Evolutionary conservation across 2,329 filamentous ascomycete species (phyloP).

Genomic region (Ilyonectria robusta): DNA sequence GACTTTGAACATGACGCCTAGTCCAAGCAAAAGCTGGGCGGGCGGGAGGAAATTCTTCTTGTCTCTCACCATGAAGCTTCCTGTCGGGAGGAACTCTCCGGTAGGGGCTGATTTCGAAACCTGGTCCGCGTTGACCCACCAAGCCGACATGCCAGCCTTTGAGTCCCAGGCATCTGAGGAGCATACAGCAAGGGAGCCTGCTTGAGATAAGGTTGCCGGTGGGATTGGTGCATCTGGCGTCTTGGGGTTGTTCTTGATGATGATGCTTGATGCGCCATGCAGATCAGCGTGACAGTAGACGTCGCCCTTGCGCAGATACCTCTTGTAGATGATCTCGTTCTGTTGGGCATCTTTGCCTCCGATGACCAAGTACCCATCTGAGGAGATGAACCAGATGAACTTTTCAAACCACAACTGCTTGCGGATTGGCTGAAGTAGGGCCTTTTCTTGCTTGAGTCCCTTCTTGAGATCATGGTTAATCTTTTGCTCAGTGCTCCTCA

Average conservation of each 20-base stretch:
- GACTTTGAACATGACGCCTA: slow-evolving; percentile 89
- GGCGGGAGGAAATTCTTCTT: slow-evolving; percentile 94
- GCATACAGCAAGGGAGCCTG: slow-evolving; percentile 86
- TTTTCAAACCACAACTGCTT: slow-evolving; percentile 97
- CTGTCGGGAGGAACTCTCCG: slow-evolving; percentile 84
- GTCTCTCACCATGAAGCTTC: slow-evolving; percentile 85
- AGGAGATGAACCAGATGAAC: slow-evolving; percentile 95
- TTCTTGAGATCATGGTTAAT: slow-evolving; percentile 89
- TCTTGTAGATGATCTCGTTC: slow-evolving; percentile 91
- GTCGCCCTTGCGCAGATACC: slow-evolving; percentile 89
- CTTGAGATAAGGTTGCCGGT: slow-evolving; percentile 91
- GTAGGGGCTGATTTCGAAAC: slow-evolving; percentile 87
- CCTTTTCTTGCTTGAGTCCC: slow-evolving; percentile 91
- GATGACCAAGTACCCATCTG: slow-evolving; percentile 93
- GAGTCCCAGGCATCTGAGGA: slow-evolving; percentile 95
- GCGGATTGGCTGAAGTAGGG: slow-evolving; percentile 84
- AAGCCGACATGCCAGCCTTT: slow-evolving; percentile 95
- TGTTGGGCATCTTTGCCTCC: slow-evolving; percentile 91
- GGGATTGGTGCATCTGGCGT: slow-evolving; percentile 89
- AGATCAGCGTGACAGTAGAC: slow-evolving; percentile 93
- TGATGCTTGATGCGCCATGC: slow-evolving; percentile 84
- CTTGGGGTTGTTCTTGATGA: slow-evolving; percentile 89
- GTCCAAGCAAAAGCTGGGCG: slow-evolving; percentile 87
- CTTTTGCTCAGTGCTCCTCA: slow-evolving; percentile 93
- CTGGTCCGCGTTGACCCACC: slow-evolving; percentile 94